A percentile compares a stretch with the other conserved stretches of the same genome.
Conservation (phyloP, 2,329 filamentous ascomycete genomes). For the Sporothrix phasma region DNA sequence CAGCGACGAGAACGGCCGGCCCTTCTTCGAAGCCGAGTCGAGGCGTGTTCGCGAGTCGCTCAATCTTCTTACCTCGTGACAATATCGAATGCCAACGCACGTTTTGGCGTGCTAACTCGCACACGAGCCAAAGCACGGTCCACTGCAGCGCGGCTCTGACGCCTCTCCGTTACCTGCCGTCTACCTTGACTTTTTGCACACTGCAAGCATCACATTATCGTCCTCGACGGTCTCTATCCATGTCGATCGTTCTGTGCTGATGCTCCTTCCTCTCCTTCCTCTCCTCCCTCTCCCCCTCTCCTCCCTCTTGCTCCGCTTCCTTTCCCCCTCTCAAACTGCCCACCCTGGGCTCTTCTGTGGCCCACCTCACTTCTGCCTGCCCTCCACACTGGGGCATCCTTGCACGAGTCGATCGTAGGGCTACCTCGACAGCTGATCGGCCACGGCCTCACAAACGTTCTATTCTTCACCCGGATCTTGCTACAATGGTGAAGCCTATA, state of each 20-base stretch:
- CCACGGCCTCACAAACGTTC: background rate
- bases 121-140: background rate
- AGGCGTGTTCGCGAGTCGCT: background rate
- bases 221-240: background rate
- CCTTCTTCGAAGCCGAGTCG: background rate
- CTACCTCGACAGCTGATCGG: background rate
- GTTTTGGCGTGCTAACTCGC: background rate
- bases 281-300: no score
- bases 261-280: background rate
- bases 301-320: background rate
- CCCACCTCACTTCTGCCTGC: background rate
- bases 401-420: background rate
- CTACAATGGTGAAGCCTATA: conserved; percentile 49
- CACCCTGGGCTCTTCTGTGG: background rate
- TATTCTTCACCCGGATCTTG: conserved; percentile 11
- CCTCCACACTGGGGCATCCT: background rate
- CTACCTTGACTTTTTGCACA: background rate
- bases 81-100: background rate
- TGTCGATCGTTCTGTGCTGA: conserved; percentile 5
- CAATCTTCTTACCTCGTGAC: background rate
- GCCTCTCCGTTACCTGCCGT: background rate
- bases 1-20: conserved; percentile 1
- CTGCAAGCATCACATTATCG: background rate
- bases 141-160: conserved; percentile 1
- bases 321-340: background rate